Conservation (phyloP, 768 basidiomycete genomes). For the Lentinula sp. region DNA sequence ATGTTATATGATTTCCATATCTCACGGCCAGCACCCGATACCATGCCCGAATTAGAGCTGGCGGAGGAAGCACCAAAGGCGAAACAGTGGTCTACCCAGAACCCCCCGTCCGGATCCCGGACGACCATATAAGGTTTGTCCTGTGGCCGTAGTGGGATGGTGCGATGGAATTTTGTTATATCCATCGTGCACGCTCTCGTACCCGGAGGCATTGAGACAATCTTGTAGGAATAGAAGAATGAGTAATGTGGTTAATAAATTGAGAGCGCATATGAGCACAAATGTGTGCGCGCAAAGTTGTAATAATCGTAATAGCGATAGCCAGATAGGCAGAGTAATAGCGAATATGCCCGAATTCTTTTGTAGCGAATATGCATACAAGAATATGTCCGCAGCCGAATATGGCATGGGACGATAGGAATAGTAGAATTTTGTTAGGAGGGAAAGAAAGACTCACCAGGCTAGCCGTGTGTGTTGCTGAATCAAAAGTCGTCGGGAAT, state of each 20-base stretch:
- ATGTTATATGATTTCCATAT: conserved; percentile 16
- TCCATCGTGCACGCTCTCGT: conserved; percentile 23
- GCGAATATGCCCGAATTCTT: too few relatives aligned
- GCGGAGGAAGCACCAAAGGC: conserved; percentile 21
- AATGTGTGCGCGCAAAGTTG: too few relatives aligned
- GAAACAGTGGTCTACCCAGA: neutral
- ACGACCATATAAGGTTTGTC: conserved; percentile 18
- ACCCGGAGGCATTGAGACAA: conserved; percentile 20
- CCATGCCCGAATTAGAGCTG: conserved; percentile 13
- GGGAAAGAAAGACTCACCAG: conserved; percentile 7
- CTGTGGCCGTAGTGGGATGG: conserved; percentile 18
- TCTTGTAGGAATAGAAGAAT: conserved; percentile 4
- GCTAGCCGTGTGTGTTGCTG: conserved; percentile 7
- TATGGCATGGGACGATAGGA: too few relatives aligned
- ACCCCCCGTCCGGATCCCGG: neutral
- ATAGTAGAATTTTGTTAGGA: too few relatives aligned
- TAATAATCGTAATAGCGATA: too few relatives aligned
- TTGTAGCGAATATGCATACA: too few relatives aligned
- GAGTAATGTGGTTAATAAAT: too few relatives aligned
- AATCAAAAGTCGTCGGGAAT: conserved; percentile 12
- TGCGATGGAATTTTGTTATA: conserved; percentile 21
- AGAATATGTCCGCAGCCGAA: too few relatives aligned
- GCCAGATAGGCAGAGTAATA: too few relatives aligned
- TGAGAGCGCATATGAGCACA: too few relatives aligned
- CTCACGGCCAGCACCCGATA: conserved; percentile 18